Percentiles rank a stretch among this genome's conserved stretches.
Evolutionary conservation across 257 asterid species (phyloP).

Genomic region (Lavandula angustifolia): DNA sequence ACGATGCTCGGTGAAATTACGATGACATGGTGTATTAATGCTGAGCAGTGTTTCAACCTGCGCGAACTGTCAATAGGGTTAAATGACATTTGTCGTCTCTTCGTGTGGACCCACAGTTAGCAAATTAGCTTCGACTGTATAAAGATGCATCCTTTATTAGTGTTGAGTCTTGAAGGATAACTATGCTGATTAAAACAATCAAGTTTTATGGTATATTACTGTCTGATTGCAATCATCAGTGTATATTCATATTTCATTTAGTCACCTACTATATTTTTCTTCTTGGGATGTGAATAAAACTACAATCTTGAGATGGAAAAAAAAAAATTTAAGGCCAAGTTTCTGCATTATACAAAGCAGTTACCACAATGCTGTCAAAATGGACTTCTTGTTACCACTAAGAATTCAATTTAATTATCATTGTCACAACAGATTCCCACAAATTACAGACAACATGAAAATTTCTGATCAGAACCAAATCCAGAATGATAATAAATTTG

Average conservation of each 20-base stretch:
- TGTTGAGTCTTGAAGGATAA: conserved; percentile 20
- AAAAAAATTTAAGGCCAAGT: too few species aligned
- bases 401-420: conserved; percentile 17
- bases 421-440: conserved; percentile 13
- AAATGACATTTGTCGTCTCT: conserved; percentile 7
- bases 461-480: conserved; percentile 29
- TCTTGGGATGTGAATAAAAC: too few species aligned
- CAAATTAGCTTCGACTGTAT: conserved; percentile 33
- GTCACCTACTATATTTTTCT: too few species aligned
- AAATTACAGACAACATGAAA: conserved; percentile 28
- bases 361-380: background rate
- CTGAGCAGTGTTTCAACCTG: conserved; percentile 11
- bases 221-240: background rate
- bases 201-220: conserved; percentile 22
- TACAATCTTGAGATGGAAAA: too few species aligned
- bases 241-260: too few species aligned
- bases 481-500: conserved; percentile 49
- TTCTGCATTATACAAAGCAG: background rate
- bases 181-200: conserved; percentile 27
- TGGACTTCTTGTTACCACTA: background rate
- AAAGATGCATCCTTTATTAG: conserved; percentile 30
- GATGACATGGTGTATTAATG: conserved; percentile 20
- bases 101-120: conserved; percentile 17
- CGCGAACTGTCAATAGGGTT: conserved; percentile 23
- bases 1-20: conserved; percentile 39